Percentiles rank a stretch among this genome's conserved stretches.
phyloP scores from a whole-genome alignment of 2,329 filamentous ascomycete genomes.

The Didymella pinodella region DNA sequence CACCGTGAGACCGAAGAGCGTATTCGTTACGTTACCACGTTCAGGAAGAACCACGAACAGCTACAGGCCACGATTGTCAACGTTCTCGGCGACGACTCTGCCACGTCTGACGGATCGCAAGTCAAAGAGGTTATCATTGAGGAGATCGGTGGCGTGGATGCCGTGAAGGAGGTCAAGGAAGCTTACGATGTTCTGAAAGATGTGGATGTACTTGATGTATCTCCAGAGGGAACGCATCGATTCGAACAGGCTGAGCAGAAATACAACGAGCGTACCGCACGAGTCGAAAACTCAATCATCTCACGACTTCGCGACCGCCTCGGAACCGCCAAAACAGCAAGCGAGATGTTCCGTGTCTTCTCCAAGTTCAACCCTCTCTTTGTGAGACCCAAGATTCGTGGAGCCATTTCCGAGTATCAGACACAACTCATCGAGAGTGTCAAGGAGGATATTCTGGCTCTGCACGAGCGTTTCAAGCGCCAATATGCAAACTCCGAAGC shows the following conservation, averaged over 20 bases:
- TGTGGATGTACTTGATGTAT: conserved; percentile 93
- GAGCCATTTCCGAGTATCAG: conserved; percentile 97
- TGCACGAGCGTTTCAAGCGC: conserved; percentile 98
- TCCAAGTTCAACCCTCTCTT: conserved; percentile 99
- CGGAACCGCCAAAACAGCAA: conserved; percentile 94
- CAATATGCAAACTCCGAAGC: conserved; percentile 98
- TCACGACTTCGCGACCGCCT: conserved; percentile 89
- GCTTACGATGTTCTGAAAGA: conserved; percentile 94
- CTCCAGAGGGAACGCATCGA: conserved; percentile 83
- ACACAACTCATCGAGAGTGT: conserved; percentile 98
- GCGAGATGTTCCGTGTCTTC: conserved; percentile 99
- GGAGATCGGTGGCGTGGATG: conserved; percentile 96
- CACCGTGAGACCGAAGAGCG: conserved; percentile 90
- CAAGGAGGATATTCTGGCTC: conserved; percentile 89
- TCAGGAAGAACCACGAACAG: conserved; percentile 97
- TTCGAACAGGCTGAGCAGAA: conserved; percentile 95
- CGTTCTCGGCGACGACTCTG: conserved; percentile 76
- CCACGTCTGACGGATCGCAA: conserved; percentile 53
- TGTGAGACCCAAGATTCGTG: conserved; percentile 97
- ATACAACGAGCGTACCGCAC: conserved; percentile 96
- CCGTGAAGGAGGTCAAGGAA: conserved; percentile 93
- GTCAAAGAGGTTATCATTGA: conserved; percentile 71
- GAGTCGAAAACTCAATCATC: conserved; percentile 99
- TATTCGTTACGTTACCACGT: conserved; percentile 91
- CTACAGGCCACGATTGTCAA: conserved; percentile 95